Evolutionary conservation across 768 basidiomycete species (phyloP), one percentile per base, ranked within the genome.

Genomic region (Phaffia tasmanica): DNA sequence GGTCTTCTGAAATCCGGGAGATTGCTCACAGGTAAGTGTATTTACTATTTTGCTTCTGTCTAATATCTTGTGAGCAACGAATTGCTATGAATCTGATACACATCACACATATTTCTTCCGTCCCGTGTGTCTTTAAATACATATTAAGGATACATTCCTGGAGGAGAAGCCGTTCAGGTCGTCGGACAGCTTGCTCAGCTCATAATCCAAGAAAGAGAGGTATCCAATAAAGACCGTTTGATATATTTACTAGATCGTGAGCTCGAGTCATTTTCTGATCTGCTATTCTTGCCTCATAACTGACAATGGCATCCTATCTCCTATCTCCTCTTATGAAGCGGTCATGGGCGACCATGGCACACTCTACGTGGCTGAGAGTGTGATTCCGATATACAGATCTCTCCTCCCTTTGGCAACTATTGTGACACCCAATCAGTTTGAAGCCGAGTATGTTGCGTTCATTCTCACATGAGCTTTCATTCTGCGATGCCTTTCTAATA

Each of bases 391-490:
- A 49, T 98, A 99, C 79, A 83, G 85, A 56, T 78, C 81, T 51
- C 82, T 92, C 78, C 72, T 80, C 11, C 80, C 84, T n/a, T 77
- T 84, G n/a, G 86, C 95, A 2, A 88, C 88, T 0, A 85, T 97
- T 57, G 97, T 97, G 70, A 91, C 95, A 0, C 95, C 95, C 0
- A 99, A 99, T 74, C 95, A 92, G 84, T 99, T 92, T 72, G 95
- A 99, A 79, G 88, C 87, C 69, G 94, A 98, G 91, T 93, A 74
- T 75, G 85, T 76, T 25, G 48, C 19, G 19, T 64, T 48, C 23
- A 8, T 23, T 23, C 57, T 29, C 3, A 29, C 54, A 5, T 56
- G 42, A 27, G 30, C 21, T 19, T 48, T 61, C 54, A 56, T 21
- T 57, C 64, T 61, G 11, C 18, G 4, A 35, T 29, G 21, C 56